Evolutionary conservation across 2,329 filamentous ascomycete species (phyloP).

Genomic region (Aspergillus sp.): DNA sequence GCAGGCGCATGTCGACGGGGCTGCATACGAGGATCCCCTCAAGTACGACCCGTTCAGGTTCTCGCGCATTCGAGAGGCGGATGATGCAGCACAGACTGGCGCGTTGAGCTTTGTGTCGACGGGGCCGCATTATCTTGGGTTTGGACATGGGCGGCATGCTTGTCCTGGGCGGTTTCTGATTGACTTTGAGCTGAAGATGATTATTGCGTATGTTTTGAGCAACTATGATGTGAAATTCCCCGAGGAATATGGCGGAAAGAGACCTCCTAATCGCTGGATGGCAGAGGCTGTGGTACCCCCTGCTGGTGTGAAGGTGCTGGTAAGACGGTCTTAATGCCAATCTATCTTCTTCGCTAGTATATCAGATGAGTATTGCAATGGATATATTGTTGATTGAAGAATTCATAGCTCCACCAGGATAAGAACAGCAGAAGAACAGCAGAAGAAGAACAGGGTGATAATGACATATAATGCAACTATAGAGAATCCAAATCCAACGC

Average conservation of each 20-base stretch:
- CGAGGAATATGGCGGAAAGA: slow-evolving; percentile 8
- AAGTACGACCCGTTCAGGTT: slow-evolving; percentile 47
- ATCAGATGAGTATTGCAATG: too few species aligned
- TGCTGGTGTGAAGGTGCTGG: not conserved
- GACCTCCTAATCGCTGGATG: slow-evolving; percentile 16
- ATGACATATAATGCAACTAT: not conserved
- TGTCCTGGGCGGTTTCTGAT: slow-evolving; percentile 10
- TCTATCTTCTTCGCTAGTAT: too few species aligned
- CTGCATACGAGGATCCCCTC: slow-evolving; percentile 33
- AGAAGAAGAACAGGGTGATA: too few species aligned
- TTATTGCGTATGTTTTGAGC: slow-evolving; percentile 11
- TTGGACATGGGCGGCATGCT: slow-evolving; percentile 7
- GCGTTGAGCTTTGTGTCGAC: slow-evolving; percentile 13
- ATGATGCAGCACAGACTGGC: not conserved
- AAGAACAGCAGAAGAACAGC: too few species aligned
- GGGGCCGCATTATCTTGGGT: slow-evolving; percentile 4
- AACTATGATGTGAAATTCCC: slow-evolving; percentile 13
- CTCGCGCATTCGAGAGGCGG: slow-evolving; percentile 24
- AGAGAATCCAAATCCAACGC: not conserved
- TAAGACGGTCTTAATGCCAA: too few species aligned
- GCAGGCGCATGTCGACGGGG: slow-evolving; percentile 27
- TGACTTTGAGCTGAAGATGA: slow-evolving; percentile 17
- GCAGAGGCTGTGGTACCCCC: slow-evolving; percentile 11
- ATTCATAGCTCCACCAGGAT: too few species aligned
- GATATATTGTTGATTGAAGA: too few species aligned